These are phyloP conservation scores for Clonostachys byssicola DNA, from an alignment of 2,329 filamentous ascomycete genomes.

Conservation along the genomic window DNA sequence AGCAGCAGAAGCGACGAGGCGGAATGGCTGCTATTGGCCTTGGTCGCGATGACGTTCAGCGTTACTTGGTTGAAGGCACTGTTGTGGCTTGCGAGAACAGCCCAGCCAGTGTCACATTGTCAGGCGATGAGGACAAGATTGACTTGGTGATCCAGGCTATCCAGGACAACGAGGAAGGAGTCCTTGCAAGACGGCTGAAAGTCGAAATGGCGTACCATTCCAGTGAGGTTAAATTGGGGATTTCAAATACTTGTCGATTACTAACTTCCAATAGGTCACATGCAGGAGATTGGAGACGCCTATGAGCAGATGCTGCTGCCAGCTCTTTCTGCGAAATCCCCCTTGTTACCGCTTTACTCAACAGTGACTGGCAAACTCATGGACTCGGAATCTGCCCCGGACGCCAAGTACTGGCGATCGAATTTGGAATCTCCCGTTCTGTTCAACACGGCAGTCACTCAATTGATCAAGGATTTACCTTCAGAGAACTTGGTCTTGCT, in stretches of 20 bases:
- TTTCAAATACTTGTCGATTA: background rate
- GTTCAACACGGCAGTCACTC: background rate
- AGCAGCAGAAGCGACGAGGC: slow-evolving; percentile 6
- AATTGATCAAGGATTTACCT: slow-evolving; percentile 1
- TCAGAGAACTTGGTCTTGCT: slow-evolving; percentile 10
- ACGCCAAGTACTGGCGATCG: slow-evolving; percentile 11
- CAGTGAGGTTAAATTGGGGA: background rate
- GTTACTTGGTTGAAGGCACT: slow-evolving; percentile 14
- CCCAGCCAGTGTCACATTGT: background rate
- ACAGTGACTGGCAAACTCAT: slow-evolving; percentile 2
- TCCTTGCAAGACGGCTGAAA: slow-evolving; percentile 21
- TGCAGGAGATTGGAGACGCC: slow-evolving; percentile 11
- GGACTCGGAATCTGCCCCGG: background rate
- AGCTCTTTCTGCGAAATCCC: background rate
- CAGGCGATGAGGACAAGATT: background rate
- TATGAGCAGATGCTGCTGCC: slow-evolving; percentile 11
- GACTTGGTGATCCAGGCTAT: slow-evolving; percentile 13
- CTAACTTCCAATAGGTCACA: slow-evolving; percentile 17
- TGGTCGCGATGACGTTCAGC: slow-evolving; percentile 19
- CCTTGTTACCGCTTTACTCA: slow-evolving; percentile 2
- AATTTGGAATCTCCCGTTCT: slow-evolving; percentile 11
- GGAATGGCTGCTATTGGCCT: slow-evolving; percentile 5
- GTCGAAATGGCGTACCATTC: slow-evolving; percentile 30
- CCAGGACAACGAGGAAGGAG: slow-evolving; percentile 9
- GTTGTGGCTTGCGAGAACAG: slow-evolving; percentile 1